These are phyloP conservation scores for Nadsonia starkeyi-henricii DNA, from an alignment of 1,139 yeast species.

Conservation along the genomic window DNA sequence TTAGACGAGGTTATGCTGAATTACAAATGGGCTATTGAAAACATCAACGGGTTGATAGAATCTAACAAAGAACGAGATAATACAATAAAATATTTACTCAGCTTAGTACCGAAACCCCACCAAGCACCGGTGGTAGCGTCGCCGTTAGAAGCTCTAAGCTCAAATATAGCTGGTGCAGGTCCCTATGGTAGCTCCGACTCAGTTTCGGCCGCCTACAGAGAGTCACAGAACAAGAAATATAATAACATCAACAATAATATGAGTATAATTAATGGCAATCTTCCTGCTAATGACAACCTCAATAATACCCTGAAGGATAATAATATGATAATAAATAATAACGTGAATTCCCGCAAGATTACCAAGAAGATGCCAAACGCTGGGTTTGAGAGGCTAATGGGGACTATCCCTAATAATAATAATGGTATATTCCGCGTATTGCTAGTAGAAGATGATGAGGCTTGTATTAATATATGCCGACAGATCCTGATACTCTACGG, in stretches of 20 bases:
- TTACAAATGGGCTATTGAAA: not conserved
- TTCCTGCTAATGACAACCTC: too few species aligned
- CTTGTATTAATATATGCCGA: conserved; percentile 37
- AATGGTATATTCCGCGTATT: conserved; percentile 31
- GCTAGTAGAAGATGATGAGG: conserved; percentile 76
- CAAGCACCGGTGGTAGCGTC: not conserved
- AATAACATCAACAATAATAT: too few species aligned
- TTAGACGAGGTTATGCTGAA: not conserved
- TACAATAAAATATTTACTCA: not conserved
- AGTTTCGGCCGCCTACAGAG: not conserved
- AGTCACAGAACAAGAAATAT: not conserved
- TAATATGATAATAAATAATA: too few species aligned
- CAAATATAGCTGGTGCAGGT: not conserved
- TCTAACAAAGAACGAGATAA: not conserved
- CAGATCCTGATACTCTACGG: conserved; percentile 78
- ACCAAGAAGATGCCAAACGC: too few species aligned
- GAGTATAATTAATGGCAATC: too few species aligned
- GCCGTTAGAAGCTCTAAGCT: too few species aligned
- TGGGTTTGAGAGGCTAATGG: too few species aligned
- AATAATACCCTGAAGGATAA: not conserved
- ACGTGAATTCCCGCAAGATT: too few species aligned
- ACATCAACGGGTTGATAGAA: not conserved
- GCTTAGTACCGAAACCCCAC: not conserved
- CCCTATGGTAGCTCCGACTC: not conserved
- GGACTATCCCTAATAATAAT: not conserved